Conservation (phyloP, 371 early-diverging fungal genomes). For the Zychaea mexicana region DNA sequence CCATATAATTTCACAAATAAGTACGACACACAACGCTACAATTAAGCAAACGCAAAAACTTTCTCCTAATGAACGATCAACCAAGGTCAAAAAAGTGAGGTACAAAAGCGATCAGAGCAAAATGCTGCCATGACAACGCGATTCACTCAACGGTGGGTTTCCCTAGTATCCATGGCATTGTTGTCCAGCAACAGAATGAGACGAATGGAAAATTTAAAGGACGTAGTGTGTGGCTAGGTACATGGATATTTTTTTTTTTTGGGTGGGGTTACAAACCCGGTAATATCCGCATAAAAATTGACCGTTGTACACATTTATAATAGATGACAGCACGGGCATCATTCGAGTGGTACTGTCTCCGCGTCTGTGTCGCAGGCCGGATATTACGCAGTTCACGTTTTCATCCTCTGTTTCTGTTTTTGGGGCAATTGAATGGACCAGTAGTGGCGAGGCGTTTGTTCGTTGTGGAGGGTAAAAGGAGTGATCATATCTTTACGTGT, state of each 20-base stretch:
- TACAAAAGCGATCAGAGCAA: no score
- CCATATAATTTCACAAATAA: background rate
- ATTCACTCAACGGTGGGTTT: background rate
- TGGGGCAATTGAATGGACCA: constrained; percentile 1
- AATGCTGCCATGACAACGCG: background rate
- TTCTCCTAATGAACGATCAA: background rate
- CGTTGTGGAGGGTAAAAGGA: constrained; percentile 14
- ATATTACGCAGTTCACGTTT: background rate
- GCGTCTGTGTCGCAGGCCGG: constrained; percentile 9
- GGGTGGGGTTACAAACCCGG: background rate
- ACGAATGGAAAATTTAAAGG: background rate
- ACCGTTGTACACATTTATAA: background rate
- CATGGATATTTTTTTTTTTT: background rate
- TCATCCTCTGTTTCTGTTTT: constrained; percentile 17
- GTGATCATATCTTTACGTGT: background rate
- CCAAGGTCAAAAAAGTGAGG: constrained; percentile 4
- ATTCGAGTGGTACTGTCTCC: constrained; percentile 17
- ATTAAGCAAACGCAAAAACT: background rate
- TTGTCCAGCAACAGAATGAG: background rate
- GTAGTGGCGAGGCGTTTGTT: background rate
- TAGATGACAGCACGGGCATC: constrained; percentile 25
- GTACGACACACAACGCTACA: background rate
- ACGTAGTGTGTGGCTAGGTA: background rate
- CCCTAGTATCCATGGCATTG: constrained; percentile 1
- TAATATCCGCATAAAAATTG: background rate